Conservation (phyloP, 1,284 basidiomycete genomes). For the Apiotrichum mycotoxinovorans region DNA sequence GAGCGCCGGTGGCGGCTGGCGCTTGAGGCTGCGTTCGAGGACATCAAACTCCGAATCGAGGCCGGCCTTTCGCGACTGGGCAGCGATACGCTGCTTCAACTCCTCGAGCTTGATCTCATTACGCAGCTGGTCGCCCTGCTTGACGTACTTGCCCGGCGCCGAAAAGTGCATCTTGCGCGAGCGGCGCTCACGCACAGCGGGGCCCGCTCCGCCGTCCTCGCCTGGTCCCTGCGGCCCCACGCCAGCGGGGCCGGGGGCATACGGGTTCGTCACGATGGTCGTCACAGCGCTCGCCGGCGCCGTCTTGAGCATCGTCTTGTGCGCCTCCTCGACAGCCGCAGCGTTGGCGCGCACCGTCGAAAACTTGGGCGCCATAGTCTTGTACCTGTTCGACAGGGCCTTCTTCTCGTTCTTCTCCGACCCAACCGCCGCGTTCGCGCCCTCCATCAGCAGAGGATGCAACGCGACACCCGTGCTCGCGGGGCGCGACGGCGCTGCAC, state of each 20-base stretch:
- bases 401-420: conserved; percentile 45
- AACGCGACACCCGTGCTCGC: conserved; percentile 59
- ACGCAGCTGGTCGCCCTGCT: conserved; percentile 75
- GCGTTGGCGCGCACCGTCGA: conserved; percentile 73
- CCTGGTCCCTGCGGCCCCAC: conserved; percentile 52
- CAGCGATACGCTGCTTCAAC: conserved; percentile 86
- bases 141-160: conserved; percentile 83
- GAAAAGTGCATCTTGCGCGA: conserved; percentile 73
- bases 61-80: conserved; percentile 86
- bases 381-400: conserved; percentile 59
- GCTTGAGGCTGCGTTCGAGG: conserved; percentile 79
- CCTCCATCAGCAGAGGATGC: conserved; percentile 72
- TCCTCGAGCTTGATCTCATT: conserved; percentile 81
- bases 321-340: conserved; percentile 17
- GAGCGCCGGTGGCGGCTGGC: conserved; percentile 76
- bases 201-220: conserved; percentile 67
- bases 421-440: conserved; percentile 19
- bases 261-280: conserved; percentile 62
- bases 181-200: conserved; percentile 56
- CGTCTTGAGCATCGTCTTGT: conserved; percentile 15
- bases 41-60: conserved; percentile 86
- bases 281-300: conserved; percentile 16
- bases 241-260: conserved; percentile 54
- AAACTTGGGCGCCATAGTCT: conserved; percentile 96
- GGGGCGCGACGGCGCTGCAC: background rate